Percentiles rank a stretch among this genome's conserved stretches.
These are phyloP conservation scores for Neurospora sp. DNA, from an alignment of 495 filamentous ascomycete species.

Conservation along the genomic window DNA sequence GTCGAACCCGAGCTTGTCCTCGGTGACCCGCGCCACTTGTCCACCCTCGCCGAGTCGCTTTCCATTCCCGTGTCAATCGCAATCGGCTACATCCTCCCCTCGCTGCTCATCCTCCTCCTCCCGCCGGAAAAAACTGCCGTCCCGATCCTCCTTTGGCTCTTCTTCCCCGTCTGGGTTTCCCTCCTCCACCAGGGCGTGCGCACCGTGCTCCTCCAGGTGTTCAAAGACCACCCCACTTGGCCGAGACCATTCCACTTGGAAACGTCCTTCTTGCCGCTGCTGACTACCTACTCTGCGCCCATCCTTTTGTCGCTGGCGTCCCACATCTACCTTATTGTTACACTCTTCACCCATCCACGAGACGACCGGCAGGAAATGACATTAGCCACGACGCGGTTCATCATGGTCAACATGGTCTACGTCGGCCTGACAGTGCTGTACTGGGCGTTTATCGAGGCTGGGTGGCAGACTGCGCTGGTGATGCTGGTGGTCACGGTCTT, in stretches of 20 bases:
- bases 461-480: constrained; percentile 18
- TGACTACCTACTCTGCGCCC: constrained; percentile 25
- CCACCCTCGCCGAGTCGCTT: constrained; percentile 20
- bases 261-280: constrained; percentile 13
- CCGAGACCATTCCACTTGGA: constrained; percentile 20
- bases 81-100: constrained; percentile 26
- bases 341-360: constrained; percentile 7
- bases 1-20: constrained; percentile 15
- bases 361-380: constrained; percentile 34
- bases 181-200: constrained; percentile 20
- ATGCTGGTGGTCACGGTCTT: constrained; percentile 19
- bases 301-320: constrained; percentile 21
- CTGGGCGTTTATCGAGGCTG: constrained; percentile 31
- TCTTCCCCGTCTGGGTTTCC: constrained; percentile 32
- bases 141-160: constrained; percentile 47
- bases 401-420: constrained; percentile 25
- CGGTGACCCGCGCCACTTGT: constrained; percentile 23
- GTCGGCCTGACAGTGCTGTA: constrained; percentile 28
- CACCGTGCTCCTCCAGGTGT: constrained; percentile 2
- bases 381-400: constrained; percentile 21
- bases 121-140: constrained; percentile 45
- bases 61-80: constrained; percentile 30
- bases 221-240: background rate
- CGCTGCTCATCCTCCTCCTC: constrained; percentile 61
- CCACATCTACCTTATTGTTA: constrained; percentile 22